Evolutionary conservation across 1,284 basidiomycete species (phyloP).

Genomic region (Pulveroboletus sp.): DNA sequence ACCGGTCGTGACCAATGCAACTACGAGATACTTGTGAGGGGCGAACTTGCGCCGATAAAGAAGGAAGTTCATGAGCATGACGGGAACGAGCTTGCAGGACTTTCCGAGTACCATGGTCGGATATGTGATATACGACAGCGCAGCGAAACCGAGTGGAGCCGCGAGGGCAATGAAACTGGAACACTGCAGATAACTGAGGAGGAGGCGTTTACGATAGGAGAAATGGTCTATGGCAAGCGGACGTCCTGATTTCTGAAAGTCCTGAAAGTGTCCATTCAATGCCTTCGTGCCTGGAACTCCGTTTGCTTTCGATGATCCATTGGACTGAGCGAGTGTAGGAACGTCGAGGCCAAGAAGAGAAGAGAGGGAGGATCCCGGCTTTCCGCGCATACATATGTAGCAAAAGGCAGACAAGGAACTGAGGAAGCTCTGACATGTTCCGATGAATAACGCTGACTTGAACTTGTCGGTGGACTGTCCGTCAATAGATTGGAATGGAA

Average conservation of each 20-base stretch:
- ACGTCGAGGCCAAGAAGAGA: slow-evolving; percentile 59
- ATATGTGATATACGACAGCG: slow-evolving; percentile 95
- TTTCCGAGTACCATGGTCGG: slow-evolving; percentile 99
- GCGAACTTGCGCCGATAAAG: slow-evolving; percentile 90
- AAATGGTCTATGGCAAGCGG: slow-evolving; percentile 46
- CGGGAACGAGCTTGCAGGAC: slow-evolving; percentile 97
- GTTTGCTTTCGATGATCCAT: slow-evolving; percentile 32
- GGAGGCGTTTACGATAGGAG: slow-evolving; percentile 49
- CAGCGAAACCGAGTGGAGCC: slow-evolving; percentile 93
- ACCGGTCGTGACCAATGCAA: slow-evolving; percentile 87
- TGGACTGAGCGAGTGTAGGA: slow-evolving; percentile 18
- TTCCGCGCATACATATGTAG: slow-evolving; percentile 76
- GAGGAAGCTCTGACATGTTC: slow-evolving; percentile 83
- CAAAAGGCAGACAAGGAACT: slow-evolving; percentile 76
- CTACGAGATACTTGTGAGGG: slow-evolving; percentile 92
- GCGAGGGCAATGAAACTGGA: slow-evolving; percentile 88
- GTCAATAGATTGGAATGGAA: slow-evolving; percentile 75
- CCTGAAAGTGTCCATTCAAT: slow-evolving; percentile 26
- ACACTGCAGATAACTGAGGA: slow-evolving; percentile 79
- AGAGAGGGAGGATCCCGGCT: slow-evolving; percentile 50
- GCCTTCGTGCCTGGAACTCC: slow-evolving; percentile 29
- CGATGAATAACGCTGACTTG: slow-evolving; percentile 85
- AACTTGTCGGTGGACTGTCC: slow-evolving; percentile 74
- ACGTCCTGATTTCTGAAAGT: slow-evolving; percentile 30
- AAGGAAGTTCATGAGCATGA: slow-evolving; percentile 93